Evolutionary conservation across 805 yeast species (phyloP).

Genomic region (Yarrowia sp.): DNA sequence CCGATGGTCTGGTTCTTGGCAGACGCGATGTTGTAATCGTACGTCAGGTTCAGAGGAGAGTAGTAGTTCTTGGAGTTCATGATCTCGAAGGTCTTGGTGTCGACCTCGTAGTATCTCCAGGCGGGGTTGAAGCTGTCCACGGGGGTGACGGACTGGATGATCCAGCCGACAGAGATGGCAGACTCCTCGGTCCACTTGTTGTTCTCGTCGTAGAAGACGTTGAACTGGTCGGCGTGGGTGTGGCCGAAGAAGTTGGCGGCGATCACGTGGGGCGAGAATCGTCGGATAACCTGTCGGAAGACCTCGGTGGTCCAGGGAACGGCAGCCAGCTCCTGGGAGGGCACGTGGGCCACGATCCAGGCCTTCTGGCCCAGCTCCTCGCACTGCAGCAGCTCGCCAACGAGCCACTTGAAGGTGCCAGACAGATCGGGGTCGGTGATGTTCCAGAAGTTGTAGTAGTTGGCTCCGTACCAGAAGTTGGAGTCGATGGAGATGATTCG

Average conservation of each 20-base stretch:
- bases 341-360: slow-evolving; percentile 73
- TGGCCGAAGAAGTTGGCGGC: slow-evolving; percentile 71
- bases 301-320: slow-evolving; percentile 59
- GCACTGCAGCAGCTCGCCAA: slow-evolving; percentile 57
- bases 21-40: slow-evolving; percentile 32
- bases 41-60: slow-evolving; percentile 55
- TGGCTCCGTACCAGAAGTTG: slow-evolving; percentile 64
- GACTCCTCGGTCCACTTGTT: slow-evolving; percentile 39
- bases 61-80: slow-evolving; percentile 60
- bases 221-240: slow-evolving; percentile 67
- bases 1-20: neutral
- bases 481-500: slow-evolving; percentile 64
- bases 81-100: slow-evolving; percentile 56
- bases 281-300: slow-evolving; percentile 55
- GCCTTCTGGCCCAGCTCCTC: slow-evolving; percentile 59
- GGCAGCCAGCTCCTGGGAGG: slow-evolving; percentile 50
- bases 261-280: slow-evolving; percentile 69
- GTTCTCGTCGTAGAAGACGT: slow-evolving; percentile 52
- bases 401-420: slow-evolving; percentile 60
- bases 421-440: slow-evolving; percentile 54
- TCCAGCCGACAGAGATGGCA: slow-evolving; percentile 58
- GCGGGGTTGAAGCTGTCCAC: slow-evolving; percentile 59
- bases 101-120: slow-evolving; percentile 72
- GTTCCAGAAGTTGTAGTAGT: slow-evolving; percentile 54
- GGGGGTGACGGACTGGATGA: slow-evolving; percentile 66